Evolutionary conservation across 2,329 filamentous ascomycete species (phyloP).

Genomic region (Cryphonectria radicalis): DNA sequence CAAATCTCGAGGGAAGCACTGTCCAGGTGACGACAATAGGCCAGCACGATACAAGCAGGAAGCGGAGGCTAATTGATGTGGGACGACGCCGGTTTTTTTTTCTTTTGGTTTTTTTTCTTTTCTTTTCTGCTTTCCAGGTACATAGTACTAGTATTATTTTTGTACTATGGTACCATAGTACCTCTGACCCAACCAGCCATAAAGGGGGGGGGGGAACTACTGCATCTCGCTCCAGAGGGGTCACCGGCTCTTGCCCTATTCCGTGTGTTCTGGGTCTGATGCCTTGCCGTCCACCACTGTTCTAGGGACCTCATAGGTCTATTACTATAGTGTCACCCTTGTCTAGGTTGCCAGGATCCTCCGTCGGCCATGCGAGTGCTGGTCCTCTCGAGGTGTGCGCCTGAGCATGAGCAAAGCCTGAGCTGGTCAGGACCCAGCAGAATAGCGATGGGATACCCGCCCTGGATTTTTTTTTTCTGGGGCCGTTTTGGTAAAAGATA

Average conservation of each 20-base stretch:
- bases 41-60: constrained; percentile 24
- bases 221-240: constrained; percentile 41
- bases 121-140: constrained; percentile 21
- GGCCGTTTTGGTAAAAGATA: no score
- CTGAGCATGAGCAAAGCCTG: constrained; percentile 30
- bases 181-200: constrained; percentile 29
- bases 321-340: constrained; percentile 38
- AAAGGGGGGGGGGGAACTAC: constrained; percentile 35
- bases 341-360: constrained; percentile 31
- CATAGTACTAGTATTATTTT: background rate
- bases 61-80: constrained; percentile 34
- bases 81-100: constrained; percentile 22
- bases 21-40: constrained; percentile 26
- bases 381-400: constrained; percentile 35
- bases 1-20: constrained; percentile 21
- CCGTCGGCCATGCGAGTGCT: constrained; percentile 39
- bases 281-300: constrained; percentile 19
- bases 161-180: constrained; percentile 24
- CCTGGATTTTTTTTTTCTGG: constrained; percentile 44
- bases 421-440: constrained; percentile 43
- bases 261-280: constrained; percentile 38
- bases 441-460: constrained; percentile 40
- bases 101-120: no score
- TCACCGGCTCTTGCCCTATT: constrained; percentile 39
- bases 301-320: constrained; percentile 36